A percentile compares a stretch with the other conserved stretches of the same genome.
Conservation (phyloP, 208 protist species). For the Naegleria gruberi region DNA sequence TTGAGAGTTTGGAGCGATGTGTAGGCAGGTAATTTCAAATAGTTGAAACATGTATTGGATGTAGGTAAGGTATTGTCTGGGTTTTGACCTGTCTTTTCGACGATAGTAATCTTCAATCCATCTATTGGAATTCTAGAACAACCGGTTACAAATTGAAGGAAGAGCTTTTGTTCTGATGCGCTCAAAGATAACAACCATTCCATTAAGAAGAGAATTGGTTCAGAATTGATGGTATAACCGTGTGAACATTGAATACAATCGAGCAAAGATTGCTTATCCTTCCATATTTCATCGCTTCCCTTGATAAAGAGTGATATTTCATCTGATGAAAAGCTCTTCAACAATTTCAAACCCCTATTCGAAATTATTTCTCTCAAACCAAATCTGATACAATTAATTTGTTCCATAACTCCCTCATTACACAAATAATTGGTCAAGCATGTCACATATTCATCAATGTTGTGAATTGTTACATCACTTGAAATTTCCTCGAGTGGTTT, state of each 20-base stretch:
- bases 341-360: neutral
- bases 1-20: constrained; percentile 56
- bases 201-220: neutral
- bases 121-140: neutral
- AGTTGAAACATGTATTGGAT: constrained; percentile 89
- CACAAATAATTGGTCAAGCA: neutral
- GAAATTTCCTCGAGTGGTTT: neutral
- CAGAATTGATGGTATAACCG: neutral
- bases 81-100: neutral
- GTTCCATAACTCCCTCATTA: neutral
- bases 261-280: neutral
- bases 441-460: neutral
- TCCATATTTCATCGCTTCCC: neutral
- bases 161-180: neutral
- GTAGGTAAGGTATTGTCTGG: constrained; percentile 64
- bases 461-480: neutral
- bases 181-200: neutral
- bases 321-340: neutral
- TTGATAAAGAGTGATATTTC: neutral
- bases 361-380: neutral
- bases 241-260: neutral
- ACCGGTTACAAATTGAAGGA: constrained; percentile 18
- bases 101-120: constrained; percentile 8
- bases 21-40: constrained; percentile 88
- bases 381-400: neutral